Conservation (phyloP, 2,329 filamentous ascomycete genomes). For the Pseudogymnoascus sp. region DNA sequence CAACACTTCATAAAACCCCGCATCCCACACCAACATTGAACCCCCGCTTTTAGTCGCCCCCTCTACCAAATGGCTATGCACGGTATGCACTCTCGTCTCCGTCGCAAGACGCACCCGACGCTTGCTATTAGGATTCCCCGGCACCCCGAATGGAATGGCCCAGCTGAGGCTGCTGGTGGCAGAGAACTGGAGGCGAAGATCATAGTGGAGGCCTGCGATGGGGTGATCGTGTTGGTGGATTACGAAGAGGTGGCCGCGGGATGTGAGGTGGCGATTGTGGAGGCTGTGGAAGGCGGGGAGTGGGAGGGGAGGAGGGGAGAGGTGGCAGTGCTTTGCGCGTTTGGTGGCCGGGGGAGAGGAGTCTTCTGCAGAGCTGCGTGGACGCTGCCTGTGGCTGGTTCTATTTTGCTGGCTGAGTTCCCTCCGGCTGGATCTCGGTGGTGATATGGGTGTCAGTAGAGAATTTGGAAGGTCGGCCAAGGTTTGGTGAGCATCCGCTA, state of each 20-base stretch:
- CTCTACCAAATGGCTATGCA: slow-evolving; percentile 55
- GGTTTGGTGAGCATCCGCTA: not conserved
- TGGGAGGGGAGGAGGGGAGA: not conserved
- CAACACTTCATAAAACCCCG: slow-evolving; percentile 49
- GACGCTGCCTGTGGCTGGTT: not conserved
- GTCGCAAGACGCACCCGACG: slow-evolving; percentile 51
- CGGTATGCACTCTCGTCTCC: slow-evolving; percentile 53
- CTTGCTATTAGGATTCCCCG: slow-evolving; percentile 47
- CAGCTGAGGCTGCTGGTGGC: slow-evolving; percentile 40
- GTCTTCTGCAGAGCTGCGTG: not conserved
- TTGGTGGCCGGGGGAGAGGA: not conserved
- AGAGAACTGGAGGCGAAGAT: slow-evolving; percentile 63
- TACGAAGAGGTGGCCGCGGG: slow-evolving; percentile 50
- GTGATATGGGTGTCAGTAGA: not conserved
- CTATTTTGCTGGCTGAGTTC: not conserved
- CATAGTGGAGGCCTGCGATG: slow-evolving; percentile 59
- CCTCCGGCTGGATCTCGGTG: not conserved
- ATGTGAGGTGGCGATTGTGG: not conserved
- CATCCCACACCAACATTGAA: slow-evolving; percentile 56
- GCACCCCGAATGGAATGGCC: slow-evolving; percentile 55
- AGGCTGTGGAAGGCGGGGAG: not conserved
- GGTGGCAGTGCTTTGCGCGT: not conserved
- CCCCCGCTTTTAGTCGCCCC: slow-evolving; percentile 46
- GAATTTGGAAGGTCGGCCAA: not conserved
- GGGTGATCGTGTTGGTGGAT: slow-evolving; percentile 69